These are phyloP conservation scores for Alternaria triticimaculans DNA, from an alignment of 2,329 filamentous ascomycete genomes.

Conservation along the genomic window DNA sequence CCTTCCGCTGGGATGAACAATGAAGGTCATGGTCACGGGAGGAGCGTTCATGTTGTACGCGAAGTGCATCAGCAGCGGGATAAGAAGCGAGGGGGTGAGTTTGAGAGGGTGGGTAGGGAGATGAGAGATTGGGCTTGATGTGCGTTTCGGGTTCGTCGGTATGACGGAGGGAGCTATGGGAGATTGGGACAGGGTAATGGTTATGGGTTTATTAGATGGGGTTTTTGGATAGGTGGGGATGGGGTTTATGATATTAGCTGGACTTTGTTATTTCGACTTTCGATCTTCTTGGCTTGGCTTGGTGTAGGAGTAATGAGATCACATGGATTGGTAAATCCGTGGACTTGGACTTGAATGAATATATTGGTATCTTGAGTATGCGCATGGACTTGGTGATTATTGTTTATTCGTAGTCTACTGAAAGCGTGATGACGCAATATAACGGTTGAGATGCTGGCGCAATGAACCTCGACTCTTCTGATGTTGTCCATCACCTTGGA, in stretches of 20 bases:
- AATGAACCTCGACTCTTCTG: no score
- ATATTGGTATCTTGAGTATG: background rate
- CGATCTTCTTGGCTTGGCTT: background rate
- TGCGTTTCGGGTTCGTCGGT: background rate
- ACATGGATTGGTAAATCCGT: background rate
- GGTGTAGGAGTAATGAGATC: background rate
- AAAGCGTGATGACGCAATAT: background rate
- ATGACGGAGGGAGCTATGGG: background rate
- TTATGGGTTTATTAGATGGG: background rate
- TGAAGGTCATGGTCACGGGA: background rate
- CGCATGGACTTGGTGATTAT: background rate
- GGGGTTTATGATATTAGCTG: background rate
- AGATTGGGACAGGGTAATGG: background rate
- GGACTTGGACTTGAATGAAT: background rate
- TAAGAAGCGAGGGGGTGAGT: conserved; percentile 5
- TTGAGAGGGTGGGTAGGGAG: conserved; percentile 12
- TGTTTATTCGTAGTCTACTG: background rate
- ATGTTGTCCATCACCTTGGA: no score
- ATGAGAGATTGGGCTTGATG: conserved; percentile 16
- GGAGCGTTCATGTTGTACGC: conserved; percentile 33
- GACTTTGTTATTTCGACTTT: background rate
- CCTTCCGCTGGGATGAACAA: background rate
- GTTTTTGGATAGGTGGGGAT: background rate
- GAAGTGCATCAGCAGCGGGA: conserved; percentile 31
- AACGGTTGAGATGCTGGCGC: no score